Evolutionary conservation across 192 early-diverging fungal genomes (phyloP), one percentile per base, ranked within the genome.

Genomic region (Geosiphon pyriformis): DNA sequence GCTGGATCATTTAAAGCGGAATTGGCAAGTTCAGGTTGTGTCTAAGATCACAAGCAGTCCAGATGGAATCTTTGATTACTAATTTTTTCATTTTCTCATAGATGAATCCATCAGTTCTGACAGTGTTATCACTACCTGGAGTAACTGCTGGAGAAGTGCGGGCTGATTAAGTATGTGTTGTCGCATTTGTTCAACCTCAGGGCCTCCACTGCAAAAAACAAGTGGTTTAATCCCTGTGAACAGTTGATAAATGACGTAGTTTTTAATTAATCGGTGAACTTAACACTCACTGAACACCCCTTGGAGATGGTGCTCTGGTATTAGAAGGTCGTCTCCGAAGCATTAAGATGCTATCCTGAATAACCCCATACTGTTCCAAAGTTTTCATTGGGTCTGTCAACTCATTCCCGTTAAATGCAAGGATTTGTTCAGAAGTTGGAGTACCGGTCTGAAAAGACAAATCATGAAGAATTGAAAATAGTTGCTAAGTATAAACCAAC

Each of bases 261-360:
- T n/a, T n/a, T n/a, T n/a, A n/a, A n/a, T n/a, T n/a, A n/a, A n/a
- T n/a, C n/a, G n/a, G n/a, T n/a, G n/a, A n/a, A n/a, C n/a, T n/a
- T n/a, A n/a, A n/a, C n/a, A n/a, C 37, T 42, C 15, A 42, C 37
- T 42, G 37, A 42, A 42, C 37, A 42, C 37, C 37, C 6, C 37
- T n/a, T 20, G 61, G 26, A 12, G 61, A 20, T 18, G 74, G 69
- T 4, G 52, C 34, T 31, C 30, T 34, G 63, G 58, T 70, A 25
- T 47, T 48, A 8, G 71, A 52, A 49, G 70, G 55, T 23, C 59
- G 15, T 27, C 6, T 56, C 25, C 62, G 73, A 25, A 95, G 75
- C 20, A 91, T 78, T 25, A 96, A 46, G 59, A 93, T 83, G 59
- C 94, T 90, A 67, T 92, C 86, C 51, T 86, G 77, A 35, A 70